phyloP scores from a whole-genome alignment of 768 basidiomycete species.

The Amylocystis lapponica region DNA sequence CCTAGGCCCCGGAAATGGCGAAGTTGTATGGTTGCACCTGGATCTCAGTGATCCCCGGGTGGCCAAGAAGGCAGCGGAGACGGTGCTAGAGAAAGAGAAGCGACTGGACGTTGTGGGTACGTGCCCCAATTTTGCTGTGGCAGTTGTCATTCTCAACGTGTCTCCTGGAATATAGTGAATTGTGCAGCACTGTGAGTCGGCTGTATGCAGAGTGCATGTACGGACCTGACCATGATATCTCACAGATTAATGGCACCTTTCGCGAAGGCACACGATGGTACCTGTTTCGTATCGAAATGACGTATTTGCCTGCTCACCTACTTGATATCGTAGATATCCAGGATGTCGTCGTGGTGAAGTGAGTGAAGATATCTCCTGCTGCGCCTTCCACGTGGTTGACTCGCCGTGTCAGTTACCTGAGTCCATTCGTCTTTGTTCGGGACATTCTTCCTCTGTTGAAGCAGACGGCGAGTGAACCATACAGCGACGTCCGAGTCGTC shows the following conservation, averaged over 20 bases:
- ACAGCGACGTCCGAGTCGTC: constrained; percentile 28
- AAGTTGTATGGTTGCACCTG: constrained; percentile 44
- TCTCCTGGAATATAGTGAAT: neutral
- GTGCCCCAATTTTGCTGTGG: constrained; percentile 9
- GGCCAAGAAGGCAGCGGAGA: constrained; percentile 43
- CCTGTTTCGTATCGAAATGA: neutral
- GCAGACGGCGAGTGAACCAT: constrained; percentile 19
- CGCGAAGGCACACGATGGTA: constrained; percentile 6
- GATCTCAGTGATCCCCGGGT: constrained; percentile 45
- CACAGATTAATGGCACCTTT: constrained; percentile 1
- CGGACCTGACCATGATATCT: neutral
- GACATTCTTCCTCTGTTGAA: constrained; percentile 27
- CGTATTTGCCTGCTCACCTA: neutral
- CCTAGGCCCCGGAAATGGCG: constrained; percentile 37
- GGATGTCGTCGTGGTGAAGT: constrained; percentile 37
- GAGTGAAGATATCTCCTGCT: neutral
- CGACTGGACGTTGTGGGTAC: constrained; percentile 51
- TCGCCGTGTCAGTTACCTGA: constrained; percentile 19
- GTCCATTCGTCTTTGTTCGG: constrained; percentile 23
- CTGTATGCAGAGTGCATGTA: neutral
- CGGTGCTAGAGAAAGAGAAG: constrained; percentile 42
- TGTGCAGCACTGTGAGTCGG: constrained; percentile 1
- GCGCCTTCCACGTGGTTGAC: neutral
- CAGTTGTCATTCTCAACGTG: neutral
- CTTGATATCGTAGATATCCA: constrained; percentile 27